Percentiles rank a stretch among this genome's conserved stretches.
phyloP scores from a whole-genome alignment of 2,329 filamentous ascomycete species.

The Aspergillus transmontanensis region DNA sequence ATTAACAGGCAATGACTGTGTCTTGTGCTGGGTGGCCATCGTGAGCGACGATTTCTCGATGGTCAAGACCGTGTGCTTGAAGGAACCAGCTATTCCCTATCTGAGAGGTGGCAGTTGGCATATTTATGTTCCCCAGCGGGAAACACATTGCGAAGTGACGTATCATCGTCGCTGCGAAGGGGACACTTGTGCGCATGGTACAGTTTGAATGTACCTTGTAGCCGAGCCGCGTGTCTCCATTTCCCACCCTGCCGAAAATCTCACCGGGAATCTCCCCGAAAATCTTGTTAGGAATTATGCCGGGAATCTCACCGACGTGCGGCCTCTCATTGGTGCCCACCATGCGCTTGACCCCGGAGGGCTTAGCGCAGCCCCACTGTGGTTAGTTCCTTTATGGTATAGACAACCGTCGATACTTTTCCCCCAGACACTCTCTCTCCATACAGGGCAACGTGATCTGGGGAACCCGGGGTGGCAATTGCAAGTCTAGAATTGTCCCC shows the following conservation, averaged over 20 bases:
- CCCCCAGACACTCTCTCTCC: background rate
- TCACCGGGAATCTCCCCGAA: background rate
- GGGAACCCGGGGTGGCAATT: background rate
- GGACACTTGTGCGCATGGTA: too few relatives aligned
- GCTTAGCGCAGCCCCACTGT: too few relatives aligned
- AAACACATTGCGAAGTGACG: background rate
- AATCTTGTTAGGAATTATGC: background rate
- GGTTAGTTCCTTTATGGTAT: too few relatives aligned
- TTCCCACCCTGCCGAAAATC: background rate
- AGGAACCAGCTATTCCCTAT: too few relatives aligned
- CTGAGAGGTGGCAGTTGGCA: background rate
- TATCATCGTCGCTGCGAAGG: too few relatives aligned
- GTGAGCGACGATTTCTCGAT: background rate
- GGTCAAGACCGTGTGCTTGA: too few relatives aligned
- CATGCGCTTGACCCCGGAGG: too few relatives aligned
- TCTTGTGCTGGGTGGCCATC: background rate
- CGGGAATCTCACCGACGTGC: background rate
- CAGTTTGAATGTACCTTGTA: too few relatives aligned
- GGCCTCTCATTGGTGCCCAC: background rate
- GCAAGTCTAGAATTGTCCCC: too few relatives aligned
- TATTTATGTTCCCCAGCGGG: background rate
- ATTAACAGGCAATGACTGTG: background rate
- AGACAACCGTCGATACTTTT: too few relatives aligned
- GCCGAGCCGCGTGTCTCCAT: too few relatives aligned
- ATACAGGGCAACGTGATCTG: background rate